phyloP scores from a whole-genome alignment of 2,329 filamentous ascomycete genomes.

The Monosporascus ibericus region DNA sequence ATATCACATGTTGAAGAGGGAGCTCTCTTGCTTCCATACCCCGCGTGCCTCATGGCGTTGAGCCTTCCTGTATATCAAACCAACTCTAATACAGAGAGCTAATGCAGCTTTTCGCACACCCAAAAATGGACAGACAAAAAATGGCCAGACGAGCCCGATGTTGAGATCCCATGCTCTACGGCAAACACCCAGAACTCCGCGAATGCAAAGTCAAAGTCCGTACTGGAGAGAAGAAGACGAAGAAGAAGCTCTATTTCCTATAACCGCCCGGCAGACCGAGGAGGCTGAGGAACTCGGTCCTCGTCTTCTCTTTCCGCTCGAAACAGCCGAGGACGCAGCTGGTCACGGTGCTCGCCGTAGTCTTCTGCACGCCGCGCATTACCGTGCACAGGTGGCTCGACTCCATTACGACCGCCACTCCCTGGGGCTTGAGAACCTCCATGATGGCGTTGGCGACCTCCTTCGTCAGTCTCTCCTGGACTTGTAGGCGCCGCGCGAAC shows the following conservation, averaged over 20 bases:
- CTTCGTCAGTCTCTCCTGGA: conserved; percentile 93
- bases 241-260: conserved; percentile 5
- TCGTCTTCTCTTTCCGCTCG: conserved; percentile 84
- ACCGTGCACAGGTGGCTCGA: conserved; percentile 97
- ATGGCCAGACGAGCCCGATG: conserved; percentile 1
- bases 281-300: conserved; percentile 91
- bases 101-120: background rate
- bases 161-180: conserved; percentile 9
- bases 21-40: too few species aligned
- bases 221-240: background rate
- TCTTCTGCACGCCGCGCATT: conserved; percentile 97
- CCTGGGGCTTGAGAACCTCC: conserved; percentile 87
- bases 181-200: background rate
- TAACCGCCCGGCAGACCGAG: conserved; percentile 50
- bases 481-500: conserved; percentile 88
- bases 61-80: background rate
- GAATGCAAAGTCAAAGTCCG: background rate
- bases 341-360: conserved; percentile 78
- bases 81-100: background rate
- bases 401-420: conserved; percentile 96
- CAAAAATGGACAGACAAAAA: background rate
- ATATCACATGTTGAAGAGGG: too few species aligned
- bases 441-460: conserved; percentile 92
- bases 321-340: conserved; percentile 98
- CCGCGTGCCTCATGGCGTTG: background rate